phyloP scores from a whole-genome alignment of 108 stramenopile species.

The Schizochytrium sp. region DNA sequence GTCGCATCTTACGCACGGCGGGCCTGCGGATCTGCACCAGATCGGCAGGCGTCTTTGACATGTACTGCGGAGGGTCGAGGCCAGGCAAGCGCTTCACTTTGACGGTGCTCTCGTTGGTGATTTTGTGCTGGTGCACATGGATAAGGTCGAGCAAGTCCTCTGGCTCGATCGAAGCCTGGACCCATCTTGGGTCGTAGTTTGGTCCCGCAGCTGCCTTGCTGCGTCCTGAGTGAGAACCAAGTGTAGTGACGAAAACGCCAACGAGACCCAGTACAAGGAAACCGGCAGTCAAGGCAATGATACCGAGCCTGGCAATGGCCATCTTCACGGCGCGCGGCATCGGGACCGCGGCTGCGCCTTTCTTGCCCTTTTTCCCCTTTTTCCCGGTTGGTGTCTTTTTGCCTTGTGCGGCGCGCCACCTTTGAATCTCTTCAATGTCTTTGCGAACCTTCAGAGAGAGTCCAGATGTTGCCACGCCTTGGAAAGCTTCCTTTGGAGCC shows the following conservation, averaged over 20 bases:
- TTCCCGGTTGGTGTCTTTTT: neutral
- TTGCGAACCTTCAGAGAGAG: neutral
- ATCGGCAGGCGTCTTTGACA: neutral
- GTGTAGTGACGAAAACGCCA: neutral
- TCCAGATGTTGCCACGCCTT: neutral
- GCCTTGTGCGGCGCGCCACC: neutral
- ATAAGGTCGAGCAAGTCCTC: neutral
- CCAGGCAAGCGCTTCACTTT: neutral
- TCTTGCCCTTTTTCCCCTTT: neutral
- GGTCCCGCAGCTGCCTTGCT: neutral
- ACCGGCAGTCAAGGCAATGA: neutral
- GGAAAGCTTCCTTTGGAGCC: neutral
- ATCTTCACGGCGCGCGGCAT: neutral
- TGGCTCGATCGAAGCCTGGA: neutral
- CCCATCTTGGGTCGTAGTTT: neutral
- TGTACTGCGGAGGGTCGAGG: constrained; percentile 9
- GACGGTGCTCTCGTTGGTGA: neutral
- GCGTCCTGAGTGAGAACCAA: neutral
- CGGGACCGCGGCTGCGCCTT: neutral
- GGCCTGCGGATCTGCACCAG: neutral
- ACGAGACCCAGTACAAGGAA: neutral
- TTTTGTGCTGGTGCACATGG: constrained; percentile 2
- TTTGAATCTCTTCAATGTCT: neutral
- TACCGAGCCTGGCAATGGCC: neutral
- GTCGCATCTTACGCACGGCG: constrained; percentile 14